These are phyloP conservation scores for Eimeria praecox DNA, from an alignment of 169 alveolate genomes.

Conservation along the genomic window DNA sequence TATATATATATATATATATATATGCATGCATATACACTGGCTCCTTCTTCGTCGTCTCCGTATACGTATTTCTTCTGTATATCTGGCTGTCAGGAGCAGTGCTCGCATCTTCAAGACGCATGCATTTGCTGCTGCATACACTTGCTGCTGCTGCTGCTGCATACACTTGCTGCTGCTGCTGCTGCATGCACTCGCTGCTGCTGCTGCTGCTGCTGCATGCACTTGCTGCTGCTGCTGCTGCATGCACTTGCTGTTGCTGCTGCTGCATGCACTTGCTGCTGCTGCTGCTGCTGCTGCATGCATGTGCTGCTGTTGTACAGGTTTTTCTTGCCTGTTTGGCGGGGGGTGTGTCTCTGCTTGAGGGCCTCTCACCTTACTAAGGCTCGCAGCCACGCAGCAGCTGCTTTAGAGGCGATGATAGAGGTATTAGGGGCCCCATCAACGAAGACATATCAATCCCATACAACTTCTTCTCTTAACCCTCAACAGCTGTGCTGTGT, in stretches of 20 bases:
- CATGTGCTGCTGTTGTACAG: slow-evolving; percentile 26
- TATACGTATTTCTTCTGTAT: neutral
- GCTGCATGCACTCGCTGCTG: slow-evolving; percentile 25
- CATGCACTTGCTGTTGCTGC: slow-evolving; percentile 26
- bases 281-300: neutral
- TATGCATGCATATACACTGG: neutral
- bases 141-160: too few relatives aligned
- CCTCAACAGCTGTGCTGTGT: slow-evolving; percentile 37
- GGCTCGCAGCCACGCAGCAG: slow-evolving; percentile 67
- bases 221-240: slow-evolving; percentile 8
- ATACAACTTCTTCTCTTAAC: neutral
- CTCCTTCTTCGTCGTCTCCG: neutral
- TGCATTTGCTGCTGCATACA: neutral
- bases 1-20: too few relatives aligned
- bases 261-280: neutral
- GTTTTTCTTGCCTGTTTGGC: slow-evolving; percentile 36
- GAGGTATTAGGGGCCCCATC: neutral
- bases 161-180: slow-evolving; percentile 15
- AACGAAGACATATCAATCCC: neutral
- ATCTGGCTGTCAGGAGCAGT: neutral
- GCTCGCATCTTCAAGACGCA: neutral
- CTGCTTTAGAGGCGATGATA: slow-evolving; percentile 46
- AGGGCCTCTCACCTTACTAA: slow-evolving; percentile 51
- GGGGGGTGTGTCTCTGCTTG: slow-evolving; percentile 37
- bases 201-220: slow-evolving; percentile 36